A percentile compares a stretch with the other conserved stretches of the same genome.
Evolutionary conservation across 257 asterid species (phyloP).

Genomic region (Jaltomata sinuosa): DNA sequence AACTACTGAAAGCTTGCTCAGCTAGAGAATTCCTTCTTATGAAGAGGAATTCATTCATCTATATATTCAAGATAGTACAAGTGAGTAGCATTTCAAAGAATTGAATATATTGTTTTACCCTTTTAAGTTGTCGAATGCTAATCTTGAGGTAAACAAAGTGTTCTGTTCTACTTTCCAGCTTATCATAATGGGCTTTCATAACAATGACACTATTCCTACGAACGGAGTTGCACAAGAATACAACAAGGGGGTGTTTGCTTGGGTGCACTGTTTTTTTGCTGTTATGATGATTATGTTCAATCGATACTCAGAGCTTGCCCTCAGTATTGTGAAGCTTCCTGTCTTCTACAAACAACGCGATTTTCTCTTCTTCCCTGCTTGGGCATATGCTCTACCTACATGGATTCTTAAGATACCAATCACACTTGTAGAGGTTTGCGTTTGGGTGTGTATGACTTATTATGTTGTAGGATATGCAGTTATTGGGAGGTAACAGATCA

Average conservation of each 20-base stretch:
- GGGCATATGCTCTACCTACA: conserved; percentile 49
- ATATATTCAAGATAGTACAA: conserved; percentile 34
- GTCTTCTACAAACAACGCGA: conserved; percentile 47
- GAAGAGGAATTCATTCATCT: conserved; percentile 38
- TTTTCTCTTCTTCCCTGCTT: conserved; percentile 37
- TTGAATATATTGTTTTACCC: not conserved
- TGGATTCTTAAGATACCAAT: conserved; percentile 36
- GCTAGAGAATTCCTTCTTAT: conserved; percentile 46
- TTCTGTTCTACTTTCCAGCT: conserved; percentile 25
- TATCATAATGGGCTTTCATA: conserved; percentile 23
- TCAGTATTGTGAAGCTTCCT: conserved; percentile 36
- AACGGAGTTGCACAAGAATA: conserved; percentile 31
- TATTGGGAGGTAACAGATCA: conserved; percentile 16
- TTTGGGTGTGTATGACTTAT: conserved; percentile 28
- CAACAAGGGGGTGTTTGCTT: conserved; percentile 24
- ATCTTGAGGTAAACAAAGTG: not conserved
- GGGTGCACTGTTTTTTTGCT: conserved; percentile 36
- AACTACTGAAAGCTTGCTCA: conserved; percentile 21
- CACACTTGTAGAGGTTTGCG: conserved; percentile 20
- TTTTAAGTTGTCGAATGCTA: not conserved
- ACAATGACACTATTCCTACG: conserved; percentile 40
- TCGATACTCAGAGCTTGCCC: conserved; percentile 38
- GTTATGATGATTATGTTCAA: conserved; percentile 29
- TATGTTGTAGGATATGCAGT: conserved; percentile 46
- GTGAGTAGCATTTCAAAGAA: conserved; percentile 1